Base-by-base conservation (phyloP, 2,329 filamentous ascomycete genomes). In the Calonectria honghensis region DNA sequence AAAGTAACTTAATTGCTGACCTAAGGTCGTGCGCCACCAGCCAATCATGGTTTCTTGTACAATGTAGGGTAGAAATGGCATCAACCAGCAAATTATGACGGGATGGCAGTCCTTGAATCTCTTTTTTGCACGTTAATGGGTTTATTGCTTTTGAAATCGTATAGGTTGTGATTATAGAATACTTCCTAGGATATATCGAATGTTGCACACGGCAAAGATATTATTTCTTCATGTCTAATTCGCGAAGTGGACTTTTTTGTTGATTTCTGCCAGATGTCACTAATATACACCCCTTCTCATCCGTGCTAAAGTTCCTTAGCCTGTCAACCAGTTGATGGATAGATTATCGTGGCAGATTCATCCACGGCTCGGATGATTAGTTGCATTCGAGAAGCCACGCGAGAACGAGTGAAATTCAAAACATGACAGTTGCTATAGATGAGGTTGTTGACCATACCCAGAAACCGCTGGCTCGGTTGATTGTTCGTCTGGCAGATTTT, bases 401-500 rank as follows among this genome's bases (percentile, higher is more conserved):
- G 37, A 39, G 37, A 18, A 39, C 13, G 35, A 20, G 37, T 20
- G 57, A 63, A 63, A 63, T 63, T 63, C 35, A 63, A 63, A 63
- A 63, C 57, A 29, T 41, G 57, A 20, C 57, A 63, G 57, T 63
- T 31, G 13, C 14, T 27, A 29, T 39, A 20, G 57, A 50, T 50
- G 39, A n/a, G 14, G 50, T 65, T 65, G 13, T 50, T 35, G 39
- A 20, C 10, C 14, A 65, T 24, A 29, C 18, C 5, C 68, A 32
- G 75, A 66, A 6, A 77, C 76, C 45, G 72, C 75, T 64, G 80
- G 74, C 39, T 80, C 81, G 31, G 81, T 82, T 51, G 84, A 85
- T 66, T 86, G 84, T 37, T 87, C 87, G 51, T 88, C 86, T 0
- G 85, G 86, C 27, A 90, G 82, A 63, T 90, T 89, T 66, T 87